Evolutionary conservation across 768 basidiomycete species (phyloP).

Genomic region (Termitomyces sp.): DNA sequence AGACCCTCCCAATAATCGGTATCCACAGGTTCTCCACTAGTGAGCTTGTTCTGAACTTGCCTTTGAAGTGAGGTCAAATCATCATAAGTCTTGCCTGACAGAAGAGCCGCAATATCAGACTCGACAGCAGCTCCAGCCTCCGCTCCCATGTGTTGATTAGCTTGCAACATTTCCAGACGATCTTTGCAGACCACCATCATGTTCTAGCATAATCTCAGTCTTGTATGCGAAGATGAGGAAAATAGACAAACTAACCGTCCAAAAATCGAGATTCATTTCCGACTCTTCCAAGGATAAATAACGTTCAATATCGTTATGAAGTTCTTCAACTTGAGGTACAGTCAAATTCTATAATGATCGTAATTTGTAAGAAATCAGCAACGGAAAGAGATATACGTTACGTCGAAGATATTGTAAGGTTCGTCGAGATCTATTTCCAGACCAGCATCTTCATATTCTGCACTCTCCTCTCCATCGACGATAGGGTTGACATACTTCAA

Average conservation of each 20-base stretch:
- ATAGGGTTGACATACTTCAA: constrained; percentile 83
- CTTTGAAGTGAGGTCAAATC: constrained; percentile 79
- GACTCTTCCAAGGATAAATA: constrained; percentile 84
- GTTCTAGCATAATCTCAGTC: constrained; percentile 43
- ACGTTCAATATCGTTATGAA: constrained; percentile 91
- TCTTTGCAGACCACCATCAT: constrained; percentile 98
- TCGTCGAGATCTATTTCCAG: constrained; percentile 98
- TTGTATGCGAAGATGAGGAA: neutral
- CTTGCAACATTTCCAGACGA: constrained; percentile 71
- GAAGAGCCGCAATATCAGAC: constrained; percentile 71
- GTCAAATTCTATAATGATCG: constrained; percentile 62
- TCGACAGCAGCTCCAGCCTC: constrained; percentile 80
- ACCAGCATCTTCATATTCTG: constrained; percentile 70
- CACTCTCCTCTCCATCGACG: constrained; percentile 51
- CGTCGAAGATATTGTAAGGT: constrained; percentile 96
- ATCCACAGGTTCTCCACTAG: constrained; percentile 91
- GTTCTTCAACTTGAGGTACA: constrained; percentile 81
- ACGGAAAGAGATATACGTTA: constrained; percentile 32
- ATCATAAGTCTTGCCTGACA: constrained; percentile 82
- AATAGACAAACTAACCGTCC: constrained; percentile 62
- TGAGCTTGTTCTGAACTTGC: constrained; percentile 82
- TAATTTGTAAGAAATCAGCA: constrained; percentile 9
- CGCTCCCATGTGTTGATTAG: constrained; percentile 53
- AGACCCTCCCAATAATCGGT: constrained; percentile 97
- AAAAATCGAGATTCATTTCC: constrained; percentile 90